phyloP scores from a whole-genome alignment of 805 yeast species.

The Candida silvicultrix region DNA sequence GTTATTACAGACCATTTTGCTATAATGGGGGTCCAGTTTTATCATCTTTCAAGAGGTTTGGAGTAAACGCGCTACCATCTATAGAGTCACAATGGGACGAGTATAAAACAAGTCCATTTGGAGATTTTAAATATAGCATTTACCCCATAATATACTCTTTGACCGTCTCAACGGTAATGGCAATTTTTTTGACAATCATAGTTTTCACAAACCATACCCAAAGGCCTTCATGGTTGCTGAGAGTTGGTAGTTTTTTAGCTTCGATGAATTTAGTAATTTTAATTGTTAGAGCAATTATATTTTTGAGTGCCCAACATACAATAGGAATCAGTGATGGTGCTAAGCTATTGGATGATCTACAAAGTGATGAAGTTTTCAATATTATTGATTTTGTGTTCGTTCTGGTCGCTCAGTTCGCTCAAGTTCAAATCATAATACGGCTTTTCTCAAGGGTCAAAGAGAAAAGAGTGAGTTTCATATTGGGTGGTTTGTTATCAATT shows the following conservation, averaged over 20 bases:
- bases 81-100: conserved; percentile 42
- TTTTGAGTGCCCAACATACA: conserved; percentile 41
- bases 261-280: conserved; percentile 48
- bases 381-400: conserved; percentile 54
- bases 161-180: conserved; percentile 58
- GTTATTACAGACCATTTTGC: conserved; percentile 28
- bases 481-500: conserved; percentile 48
- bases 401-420: conserved; percentile 54
- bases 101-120: conserved; percentile 32
- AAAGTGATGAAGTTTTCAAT: conserved; percentile 38
- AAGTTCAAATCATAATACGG: conserved; percentile 66
- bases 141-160: conserved; percentile 58
- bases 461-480: conserved; percentile 51
- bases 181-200: conserved; percentile 55
- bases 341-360: conserved; percentile 37
- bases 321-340: conserved; percentile 33
- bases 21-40: conserved; percentile 27
- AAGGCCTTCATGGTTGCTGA: conserved; percentile 48
- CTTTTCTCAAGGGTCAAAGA: conserved; percentile 63
- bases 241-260: conserved; percentile 44
- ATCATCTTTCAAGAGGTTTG: conserved; percentile 25
- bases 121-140: conserved; percentile 47
- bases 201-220: conserved; percentile 61
- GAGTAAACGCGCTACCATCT: conserved; percentile 32
- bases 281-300: conserved; percentile 39